Evolutionary conservation across 495 filamentous ascomycete species (phyloP).

Genomic region (Penicillium silybi): DNA sequence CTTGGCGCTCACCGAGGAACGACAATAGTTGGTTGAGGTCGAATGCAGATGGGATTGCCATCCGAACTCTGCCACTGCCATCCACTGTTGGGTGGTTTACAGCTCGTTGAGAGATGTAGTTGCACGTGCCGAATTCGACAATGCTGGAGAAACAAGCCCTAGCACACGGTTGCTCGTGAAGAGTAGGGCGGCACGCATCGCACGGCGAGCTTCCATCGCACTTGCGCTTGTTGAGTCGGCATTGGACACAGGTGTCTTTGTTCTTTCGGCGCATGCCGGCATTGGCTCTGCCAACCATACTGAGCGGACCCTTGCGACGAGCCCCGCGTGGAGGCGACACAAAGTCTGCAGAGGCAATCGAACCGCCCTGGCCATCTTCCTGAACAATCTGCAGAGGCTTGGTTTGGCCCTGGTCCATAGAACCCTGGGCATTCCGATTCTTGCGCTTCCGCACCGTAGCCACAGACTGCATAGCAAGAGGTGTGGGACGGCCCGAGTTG

Average conservation of each 20-base stretch:
- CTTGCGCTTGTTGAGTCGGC: conserved; percentile 48
- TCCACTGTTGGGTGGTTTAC: conserved; percentile 43
- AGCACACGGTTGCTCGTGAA: conserved; percentile 47
- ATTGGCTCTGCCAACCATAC: conserved; percentile 43
- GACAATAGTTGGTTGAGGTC: conserved; percentile 39
- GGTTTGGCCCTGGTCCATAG: conserved; percentile 27
- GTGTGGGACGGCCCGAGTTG: conserved; percentile 22
- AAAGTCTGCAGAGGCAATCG: conserved; percentile 48
- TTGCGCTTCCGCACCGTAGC: conserved; percentile 42
- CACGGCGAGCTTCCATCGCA: conserved; percentile 48
- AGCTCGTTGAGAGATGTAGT: conserved; percentile 50
- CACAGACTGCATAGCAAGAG: conserved; percentile 35
- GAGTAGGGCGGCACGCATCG: conserved; percentile 45
- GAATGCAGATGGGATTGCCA: conserved; percentile 42
- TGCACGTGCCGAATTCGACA: conserved; percentile 50
- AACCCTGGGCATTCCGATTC: conserved; percentile 28
- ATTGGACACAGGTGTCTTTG: conserved; percentile 49
- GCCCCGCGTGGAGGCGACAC: conserved; percentile 44
- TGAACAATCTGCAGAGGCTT: conserved; percentile 47
- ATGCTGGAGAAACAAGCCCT: conserved; percentile 47
- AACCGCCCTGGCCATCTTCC: conserved; percentile 45
- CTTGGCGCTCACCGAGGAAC: conserved; percentile 40
- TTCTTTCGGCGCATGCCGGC: conserved; percentile 46
- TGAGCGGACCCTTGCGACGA: conserved; percentile 45
- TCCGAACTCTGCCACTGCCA: conserved; percentile 31